Conservation (phyloP, 2,329 filamentous ascomycete species). For the Pseudogymnoascus sp. region DNA sequence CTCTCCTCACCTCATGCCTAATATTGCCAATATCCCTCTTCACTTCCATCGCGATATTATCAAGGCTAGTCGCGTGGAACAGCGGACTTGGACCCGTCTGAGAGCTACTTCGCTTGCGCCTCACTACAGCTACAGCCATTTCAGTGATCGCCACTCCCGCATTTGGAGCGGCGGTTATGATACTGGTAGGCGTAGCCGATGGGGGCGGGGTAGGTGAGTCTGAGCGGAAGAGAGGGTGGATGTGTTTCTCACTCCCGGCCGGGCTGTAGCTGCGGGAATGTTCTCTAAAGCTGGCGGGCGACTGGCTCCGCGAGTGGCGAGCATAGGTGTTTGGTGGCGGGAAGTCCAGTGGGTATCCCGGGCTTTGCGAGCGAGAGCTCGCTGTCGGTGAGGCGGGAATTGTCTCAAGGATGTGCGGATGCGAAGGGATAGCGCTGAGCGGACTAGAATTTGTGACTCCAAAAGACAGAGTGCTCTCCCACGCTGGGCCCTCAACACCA, state of each 20-base stretch:
- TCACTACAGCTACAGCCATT: constrained; percentile 44
- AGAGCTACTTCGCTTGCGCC: constrained; percentile 49
- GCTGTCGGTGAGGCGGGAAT: constrained; percentile 60
- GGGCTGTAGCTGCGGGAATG: constrained; percentile 19
- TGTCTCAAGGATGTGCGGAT: constrained; percentile 55
- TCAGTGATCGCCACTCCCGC: constrained; percentile 57
- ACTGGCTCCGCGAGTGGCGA: constrained; percentile 22
- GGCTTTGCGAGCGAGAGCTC: constrained; percentile 55
- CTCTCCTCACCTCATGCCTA: constrained; percentile 12
- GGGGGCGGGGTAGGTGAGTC: constrained; percentile 63
- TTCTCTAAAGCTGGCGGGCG: constrained; percentile 21
- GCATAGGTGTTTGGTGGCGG: constrained; percentile 36
- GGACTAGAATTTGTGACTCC: constrained; percentile 34
- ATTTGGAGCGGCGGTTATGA: constrained; percentile 62
- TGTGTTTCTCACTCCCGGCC: constrained; percentile 53
- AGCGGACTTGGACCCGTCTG: constrained; percentile 43
- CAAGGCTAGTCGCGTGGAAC: constrained; percentile 42
- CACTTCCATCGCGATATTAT: constrained; percentile 30
- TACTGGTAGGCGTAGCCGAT: constrained; percentile 58
- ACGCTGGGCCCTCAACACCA: constrained; percentile 53
- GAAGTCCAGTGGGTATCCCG: constrained; percentile 51
- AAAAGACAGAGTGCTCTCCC: constrained; percentile 47
- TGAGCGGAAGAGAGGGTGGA: constrained; percentile 70
- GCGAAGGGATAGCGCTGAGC: constrained; percentile 26
- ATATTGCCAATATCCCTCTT: constrained; percentile 24